Evolutionary conservation across 2,329 filamentous ascomycete species (phyloP), one percentile per base, ranked within the genome.

Genomic region (Aspergillus sp.): DNA sequence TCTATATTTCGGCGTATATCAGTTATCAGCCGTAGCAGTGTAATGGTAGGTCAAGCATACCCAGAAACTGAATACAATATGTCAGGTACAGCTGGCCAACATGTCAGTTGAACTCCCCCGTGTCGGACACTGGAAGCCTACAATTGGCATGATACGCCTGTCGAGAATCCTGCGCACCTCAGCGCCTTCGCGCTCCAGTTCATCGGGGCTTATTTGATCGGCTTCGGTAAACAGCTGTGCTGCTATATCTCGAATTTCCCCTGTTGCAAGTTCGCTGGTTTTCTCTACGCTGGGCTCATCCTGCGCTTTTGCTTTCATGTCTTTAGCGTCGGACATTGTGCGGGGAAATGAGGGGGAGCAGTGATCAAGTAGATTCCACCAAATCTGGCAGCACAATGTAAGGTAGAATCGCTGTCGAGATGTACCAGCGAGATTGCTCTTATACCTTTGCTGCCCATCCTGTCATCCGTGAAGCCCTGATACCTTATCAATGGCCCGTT

Each of bases 11-110:
- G 13, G n/a, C 19, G 9, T 30, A 30, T 9, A 15, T 51, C 45
- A 57, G 54, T n/a, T 15, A 27, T 33, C 15, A 20, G 15, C 5
- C n/a, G 11, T 8, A 20, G 15, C 11, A 8, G 9, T 30, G 17
- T 13, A 1, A 12, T 12, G 30, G 9, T 9, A n/a, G 27, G 2
- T 11, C 42, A 22, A 11, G n/a, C 61, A 48, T 54, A 69, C 67
- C 77, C 24, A 81, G 71, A 59, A 79, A 81, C 62, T 80, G 79
- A 34, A 80, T 78, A 17, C 71, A 77, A 64, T 80, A 80, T 7
- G 76, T 78, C 37, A 70, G 33, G 40, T 70, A 70, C 41, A 70
- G 60, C 68, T 70, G 49, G 11, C 9, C n/a, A 13, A n/a, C 13
- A 27, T 19, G 44, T 52, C 30, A 56, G 33, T 22, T 12, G 22